Percentiles rank a stretch among this genome's conserved stretches.
These are phyloP conservation scores for Hymenoscyphus repandus DNA, from an alignment of 2,329 filamentous ascomycete genomes.

Conservation along the genomic window DNA sequence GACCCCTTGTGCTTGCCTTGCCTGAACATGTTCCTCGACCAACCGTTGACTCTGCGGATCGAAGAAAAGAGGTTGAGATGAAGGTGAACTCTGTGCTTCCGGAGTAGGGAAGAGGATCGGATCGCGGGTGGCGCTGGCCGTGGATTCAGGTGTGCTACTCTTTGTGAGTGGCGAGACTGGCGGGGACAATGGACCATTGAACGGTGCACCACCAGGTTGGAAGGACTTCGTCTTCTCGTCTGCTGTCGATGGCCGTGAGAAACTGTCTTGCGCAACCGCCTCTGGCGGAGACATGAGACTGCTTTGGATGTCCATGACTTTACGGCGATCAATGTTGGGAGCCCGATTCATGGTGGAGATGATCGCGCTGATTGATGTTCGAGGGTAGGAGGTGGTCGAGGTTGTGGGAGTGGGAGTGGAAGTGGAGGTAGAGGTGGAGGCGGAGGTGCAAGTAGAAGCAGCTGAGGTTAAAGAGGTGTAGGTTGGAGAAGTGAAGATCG, in stretches of 20 bases:
- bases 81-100: conserved; percentile 35
- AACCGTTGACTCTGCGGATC: conserved; percentile 41
- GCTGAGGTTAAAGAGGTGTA: conserved; percentile 16
- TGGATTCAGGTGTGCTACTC: conserved; percentile 18
- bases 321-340: conserved; percentile 23
- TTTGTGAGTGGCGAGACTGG: conserved; percentile 50
- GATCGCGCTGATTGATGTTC: conserved; percentile 20
- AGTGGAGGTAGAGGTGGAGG: conserved; percentile 8
- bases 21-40: conserved; percentile 39
- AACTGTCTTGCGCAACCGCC: conserved; percentile 47
- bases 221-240: conserved; percentile 24
- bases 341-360: conserved; percentile 18
- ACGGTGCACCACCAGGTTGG: conserved; percentile 35
- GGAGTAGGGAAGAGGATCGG: conserved; percentile 53
- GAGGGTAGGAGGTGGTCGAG: conserved; percentile 6
- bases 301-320: conserved; percentile 30
- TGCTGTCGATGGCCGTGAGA: conserved; percentile 29
- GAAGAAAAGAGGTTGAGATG: conserved; percentile 47
- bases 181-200: conserved; percentile 44
- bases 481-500: no score
- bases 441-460: not conserved
- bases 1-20: conserved; percentile 33
- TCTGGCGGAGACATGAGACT: conserved; percentile 61
- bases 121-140: conserved; percentile 39
- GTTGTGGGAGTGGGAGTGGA: conserved; percentile 2